phyloP scores from a whole-genome alignment of 306 rosid genomes.

The Biancaea sappan region DNA sequence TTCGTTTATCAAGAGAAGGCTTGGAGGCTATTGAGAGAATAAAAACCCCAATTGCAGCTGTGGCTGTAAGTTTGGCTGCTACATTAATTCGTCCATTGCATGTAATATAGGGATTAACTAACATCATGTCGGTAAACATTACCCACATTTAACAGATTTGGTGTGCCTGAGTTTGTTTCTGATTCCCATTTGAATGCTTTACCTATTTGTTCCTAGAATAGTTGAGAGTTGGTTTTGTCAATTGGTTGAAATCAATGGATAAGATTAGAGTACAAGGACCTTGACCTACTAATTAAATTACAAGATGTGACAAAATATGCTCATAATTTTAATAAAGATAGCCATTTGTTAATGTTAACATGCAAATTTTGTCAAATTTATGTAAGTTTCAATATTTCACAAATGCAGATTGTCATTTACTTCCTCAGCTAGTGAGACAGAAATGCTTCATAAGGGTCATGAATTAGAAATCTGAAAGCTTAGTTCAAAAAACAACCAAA shows the following conservation, averaged over 20 bases:
- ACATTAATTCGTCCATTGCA: slow-evolving; percentile 15
- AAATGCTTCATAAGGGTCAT: not conserved
- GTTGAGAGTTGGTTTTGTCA: not conserved
- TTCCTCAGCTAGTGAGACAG: not conserved
- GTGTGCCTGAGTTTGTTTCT: not conserved
- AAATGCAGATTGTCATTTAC: slow-evolving; percentile 1
- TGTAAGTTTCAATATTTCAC: slow-evolving; percentile 5
- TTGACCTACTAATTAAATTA: not conserved
- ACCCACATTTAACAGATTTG: slow-evolving; percentile 19
- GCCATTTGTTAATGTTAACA: not conserved
- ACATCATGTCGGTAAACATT: slow-evolving; percentile 4
- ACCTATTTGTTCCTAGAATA: not conserved
- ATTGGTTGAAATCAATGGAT: slow-evolving; percentile 18
- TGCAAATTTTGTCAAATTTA: not conserved
- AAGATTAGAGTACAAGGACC: not conserved
- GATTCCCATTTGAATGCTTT: not conserved
- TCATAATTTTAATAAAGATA: slow-evolving; percentile 11
- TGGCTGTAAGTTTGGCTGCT: slow-evolving; percentile 65
- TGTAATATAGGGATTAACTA: slow-evolving; percentile 1
- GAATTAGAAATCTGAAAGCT: not conserved
- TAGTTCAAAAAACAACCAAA: not conserved
- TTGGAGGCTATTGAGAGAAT: slow-evolving; percentile 83
- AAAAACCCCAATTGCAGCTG: slow-evolving; percentile 85
- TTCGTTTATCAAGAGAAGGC: slow-evolving; percentile 88
- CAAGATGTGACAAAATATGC: slow-evolving; percentile 12